These are phyloP conservation scores for Pilatotrama ljubarskyi DNA, from an alignment of 768 basidiomycete species.

Conservation along the genomic window DNA sequence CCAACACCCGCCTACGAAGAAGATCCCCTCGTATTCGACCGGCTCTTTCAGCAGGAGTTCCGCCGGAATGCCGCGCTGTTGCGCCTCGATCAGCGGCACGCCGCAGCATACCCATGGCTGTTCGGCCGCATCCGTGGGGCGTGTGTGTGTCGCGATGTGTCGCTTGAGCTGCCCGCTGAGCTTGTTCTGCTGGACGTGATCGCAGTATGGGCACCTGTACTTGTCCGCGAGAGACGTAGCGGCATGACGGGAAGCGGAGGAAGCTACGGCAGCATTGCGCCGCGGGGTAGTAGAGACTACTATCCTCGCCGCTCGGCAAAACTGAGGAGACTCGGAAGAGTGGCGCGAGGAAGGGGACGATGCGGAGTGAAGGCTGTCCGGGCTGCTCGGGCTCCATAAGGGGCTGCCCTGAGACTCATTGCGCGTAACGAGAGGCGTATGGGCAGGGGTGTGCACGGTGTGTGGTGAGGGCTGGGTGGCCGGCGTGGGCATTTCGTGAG, in stretches of 20 bases:
- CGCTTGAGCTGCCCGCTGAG: constrained; percentile 18
- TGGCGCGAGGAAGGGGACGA: no score
- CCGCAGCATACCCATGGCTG: constrained; percentile 23
- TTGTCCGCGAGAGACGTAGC: not conserved
- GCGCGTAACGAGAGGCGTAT: no score
- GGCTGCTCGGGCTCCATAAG: no score
- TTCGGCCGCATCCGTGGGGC: not conserved
- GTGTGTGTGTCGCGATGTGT: constrained; percentile 20
- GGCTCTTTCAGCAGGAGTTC: not conserved
- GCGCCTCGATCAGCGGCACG: constrained; percentile 6
- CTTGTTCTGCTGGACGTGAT: constrained; percentile 8
- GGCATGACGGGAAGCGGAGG: not conserved
- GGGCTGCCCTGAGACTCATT: no score
- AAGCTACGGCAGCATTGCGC: not conserved
- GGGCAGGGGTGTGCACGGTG: no score
- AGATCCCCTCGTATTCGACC: constrained; percentile 1
- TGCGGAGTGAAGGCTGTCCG: no score
- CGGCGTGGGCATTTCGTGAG: no score
- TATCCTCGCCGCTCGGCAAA: no score
- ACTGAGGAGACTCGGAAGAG: no score
- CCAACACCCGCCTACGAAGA: constrained; percentile 20
- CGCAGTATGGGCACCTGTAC: constrained; percentile 13
- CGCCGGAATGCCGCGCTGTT: not conserved
- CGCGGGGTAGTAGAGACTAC: not conserved
- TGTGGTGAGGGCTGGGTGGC: no score